A percentile compares a stretch with the other conserved stretches of the same genome.
Evolutionary conservation across 2,329 filamentous ascomycete genomes (phyloP).

Genomic region (Periglandula ipomoeae): DNA sequence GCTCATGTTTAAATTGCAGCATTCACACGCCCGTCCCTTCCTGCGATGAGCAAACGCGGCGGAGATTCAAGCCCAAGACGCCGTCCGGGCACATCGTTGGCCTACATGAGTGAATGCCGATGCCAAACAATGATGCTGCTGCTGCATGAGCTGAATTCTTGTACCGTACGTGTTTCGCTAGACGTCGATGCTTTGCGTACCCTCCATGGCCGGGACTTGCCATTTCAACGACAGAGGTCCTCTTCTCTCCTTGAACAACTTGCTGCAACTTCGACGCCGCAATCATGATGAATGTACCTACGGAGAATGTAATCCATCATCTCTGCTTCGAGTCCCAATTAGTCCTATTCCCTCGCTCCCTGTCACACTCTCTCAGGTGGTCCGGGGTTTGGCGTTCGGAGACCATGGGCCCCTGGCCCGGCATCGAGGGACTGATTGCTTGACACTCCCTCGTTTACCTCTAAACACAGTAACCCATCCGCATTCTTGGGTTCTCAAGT

Average conservation of each 20-base stretch:
- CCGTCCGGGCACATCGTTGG: conserved; percentile 3
- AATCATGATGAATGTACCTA: no score
- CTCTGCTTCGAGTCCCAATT: not conserved
- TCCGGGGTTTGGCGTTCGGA: conserved; percentile 2
- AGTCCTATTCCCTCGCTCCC: not conserved
- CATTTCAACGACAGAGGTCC: no score
- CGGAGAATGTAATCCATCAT: not conserved
- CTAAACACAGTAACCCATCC: not conserved
- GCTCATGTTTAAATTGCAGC: conserved; percentile 7
- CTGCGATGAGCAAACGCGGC: conserved; percentile 2
- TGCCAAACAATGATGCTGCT: conserved; percentile 1
- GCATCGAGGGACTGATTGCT: not conserved
- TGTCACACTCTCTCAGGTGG: not conserved
- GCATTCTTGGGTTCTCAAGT: not conserved
- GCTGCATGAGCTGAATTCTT: not conserved
- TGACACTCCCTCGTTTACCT: not conserved
- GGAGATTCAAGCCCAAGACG: not conserved
- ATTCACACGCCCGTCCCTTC: not conserved
- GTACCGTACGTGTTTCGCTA: not conserved
- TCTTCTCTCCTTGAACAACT: no score
- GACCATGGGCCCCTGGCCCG: not conserved
- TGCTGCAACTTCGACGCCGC: no score
- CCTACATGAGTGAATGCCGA: not conserved
- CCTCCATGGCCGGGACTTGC: no score
- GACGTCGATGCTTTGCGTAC: not conserved